These are phyloP conservation scores for Proliferodiscus dingleyae DNA, from an alignment of 2,329 filamentous ascomycete genomes.

Conservation along the genomic window DNA sequence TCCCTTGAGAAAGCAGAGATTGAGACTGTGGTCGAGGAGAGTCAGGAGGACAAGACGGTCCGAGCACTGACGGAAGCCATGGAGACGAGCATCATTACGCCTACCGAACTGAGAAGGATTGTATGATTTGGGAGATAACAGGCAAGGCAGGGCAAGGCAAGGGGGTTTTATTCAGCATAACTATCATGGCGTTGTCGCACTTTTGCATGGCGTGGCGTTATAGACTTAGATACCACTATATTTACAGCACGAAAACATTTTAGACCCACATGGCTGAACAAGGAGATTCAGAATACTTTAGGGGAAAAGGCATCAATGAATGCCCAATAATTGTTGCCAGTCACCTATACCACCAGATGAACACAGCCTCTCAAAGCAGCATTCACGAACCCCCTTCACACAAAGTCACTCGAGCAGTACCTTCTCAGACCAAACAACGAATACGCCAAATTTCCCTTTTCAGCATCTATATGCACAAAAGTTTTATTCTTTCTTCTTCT, in stretches of 20 bases:
- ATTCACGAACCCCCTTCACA: too few relatives aligned
- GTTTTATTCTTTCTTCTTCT: constrained; percentile 1
- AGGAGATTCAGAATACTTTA: too few relatives aligned
- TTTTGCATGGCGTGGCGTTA: background rate
- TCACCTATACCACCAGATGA: too few relatives aligned
- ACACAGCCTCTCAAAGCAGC: too few relatives aligned
- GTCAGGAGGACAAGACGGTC: background rate
- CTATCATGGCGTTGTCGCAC: background rate
- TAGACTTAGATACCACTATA: background rate
- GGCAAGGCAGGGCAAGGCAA: too few relatives aligned
- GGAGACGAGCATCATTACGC: background rate
- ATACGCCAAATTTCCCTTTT: constrained; percentile 11
- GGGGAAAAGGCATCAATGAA: too few relatives aligned
- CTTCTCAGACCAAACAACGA: too few relatives aligned
- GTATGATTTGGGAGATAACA: background rate
- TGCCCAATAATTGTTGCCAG: too few relatives aligned
- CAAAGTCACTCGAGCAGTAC: too few relatives aligned
- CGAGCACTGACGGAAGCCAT: background rate
- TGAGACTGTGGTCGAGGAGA: background rate
- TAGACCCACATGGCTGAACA: too few relatives aligned
- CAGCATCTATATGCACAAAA: constrained; percentile 6
- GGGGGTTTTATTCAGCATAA: too few relatives aligned
- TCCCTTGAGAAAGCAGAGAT: background rate
- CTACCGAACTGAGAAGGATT: background rate
- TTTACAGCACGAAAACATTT: background rate